Evolutionary conservation across 2,329 filamentous ascomycete genomes (phyloP).

Genomic region (Aspergillus sp.): DNA sequence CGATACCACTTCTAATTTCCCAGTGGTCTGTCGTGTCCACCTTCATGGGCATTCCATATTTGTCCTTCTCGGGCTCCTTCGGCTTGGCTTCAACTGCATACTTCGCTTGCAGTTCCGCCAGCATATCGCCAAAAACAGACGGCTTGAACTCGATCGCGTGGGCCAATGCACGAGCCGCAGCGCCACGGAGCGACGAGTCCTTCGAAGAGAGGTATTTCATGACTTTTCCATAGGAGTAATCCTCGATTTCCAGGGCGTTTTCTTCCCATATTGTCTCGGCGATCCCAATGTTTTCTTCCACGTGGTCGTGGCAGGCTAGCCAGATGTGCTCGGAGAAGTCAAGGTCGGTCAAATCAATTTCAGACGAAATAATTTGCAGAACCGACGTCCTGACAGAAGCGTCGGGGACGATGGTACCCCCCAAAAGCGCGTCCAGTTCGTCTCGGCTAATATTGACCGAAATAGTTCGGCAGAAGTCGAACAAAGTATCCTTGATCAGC

Average conservation of each 20-base stretch:
- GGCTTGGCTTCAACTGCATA: conserved; percentile 77
- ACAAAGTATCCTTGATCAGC: conserved; percentile 81
- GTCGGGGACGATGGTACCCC: conserved; percentile 70
- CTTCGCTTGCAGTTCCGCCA: conserved; percentile 56
- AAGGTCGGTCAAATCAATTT: conserved; percentile 83
- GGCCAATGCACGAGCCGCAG: conserved; percentile 72
- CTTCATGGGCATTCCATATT: conserved; percentile 90
- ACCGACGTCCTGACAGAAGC: conserved; percentile 72
- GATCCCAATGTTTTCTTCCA: conserved; percentile 74
- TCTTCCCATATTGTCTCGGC: conserved; percentile 92
- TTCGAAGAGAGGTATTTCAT: conserved; percentile 70
- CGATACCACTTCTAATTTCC: conserved; percentile 84
- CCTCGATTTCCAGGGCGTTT: conserved; percentile 63
- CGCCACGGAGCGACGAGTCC: conserved; percentile 72
- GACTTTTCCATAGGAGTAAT: conserved; percentile 57
- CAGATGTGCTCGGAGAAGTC: conserved; percentile 84
- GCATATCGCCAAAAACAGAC: conserved; percentile 50
- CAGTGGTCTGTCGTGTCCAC: conserved; percentile 79
- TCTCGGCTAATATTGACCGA: conserved; percentile 65
- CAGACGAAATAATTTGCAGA: conserved; percentile 79
- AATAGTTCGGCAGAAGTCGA: conserved; percentile 74
- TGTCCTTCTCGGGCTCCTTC: conserved; percentile 72
- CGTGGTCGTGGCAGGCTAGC: conserved; percentile 85
- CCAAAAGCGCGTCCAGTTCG: conserved; percentile 68
- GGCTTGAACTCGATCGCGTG: conserved; percentile 58